Evolutionary conservation across 805 yeast genomes (phyloP), one percentile per base, ranked within the genome.

Genomic region (Kluyveromyces nonfermentans): DNA sequence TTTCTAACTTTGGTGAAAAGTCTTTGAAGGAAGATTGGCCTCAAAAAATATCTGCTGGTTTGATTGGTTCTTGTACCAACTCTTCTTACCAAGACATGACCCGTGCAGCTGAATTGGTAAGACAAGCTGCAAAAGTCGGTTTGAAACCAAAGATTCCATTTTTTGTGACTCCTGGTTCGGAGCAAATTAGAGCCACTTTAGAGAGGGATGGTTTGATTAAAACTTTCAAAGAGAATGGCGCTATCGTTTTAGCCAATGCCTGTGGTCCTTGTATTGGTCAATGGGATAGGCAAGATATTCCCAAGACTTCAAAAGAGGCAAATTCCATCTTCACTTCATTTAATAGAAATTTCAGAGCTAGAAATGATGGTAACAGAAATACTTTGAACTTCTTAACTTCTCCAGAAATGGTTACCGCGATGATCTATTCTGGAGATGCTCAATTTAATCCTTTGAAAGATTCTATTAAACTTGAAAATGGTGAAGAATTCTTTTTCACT

Each of bases 241-340:
- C 96, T 54, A 74, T 78, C 47, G 95, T 90, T 37, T 75, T 90
- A 55, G 96, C 97, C 43, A 90, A 90, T 65, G 98, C 98, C 17
- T 90, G 98, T 75, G 98, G 98, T 55, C 98, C 97, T 60, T 90
- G 98, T 73, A 90, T 90, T 63, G 98, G 98, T 46, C 98, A 90
- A 74, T 90, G 98, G 98, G 96, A 93, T 65, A 84, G 97, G 73
- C 74, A 76, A 52, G 95, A 85, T 62, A 76, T 85, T 36, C 65
- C 76, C 38, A 78, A 79, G 63, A 70, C 73, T 22, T 74, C 82
- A 6, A 71, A 72, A 42, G 87, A 81, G 51, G 73, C 73, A 56
- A 89, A 88, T 68, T 85, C 97, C 43, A 93, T 90, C 55, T 89
- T 90, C 68, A 88, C 97, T 5, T 89, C 97, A 10, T 90, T 89